These are phyloP conservation scores for Aphanomyces stellatus DNA, from an alignment of 352 stramenopile genomes.

Conservation along the genomic window DNA sequence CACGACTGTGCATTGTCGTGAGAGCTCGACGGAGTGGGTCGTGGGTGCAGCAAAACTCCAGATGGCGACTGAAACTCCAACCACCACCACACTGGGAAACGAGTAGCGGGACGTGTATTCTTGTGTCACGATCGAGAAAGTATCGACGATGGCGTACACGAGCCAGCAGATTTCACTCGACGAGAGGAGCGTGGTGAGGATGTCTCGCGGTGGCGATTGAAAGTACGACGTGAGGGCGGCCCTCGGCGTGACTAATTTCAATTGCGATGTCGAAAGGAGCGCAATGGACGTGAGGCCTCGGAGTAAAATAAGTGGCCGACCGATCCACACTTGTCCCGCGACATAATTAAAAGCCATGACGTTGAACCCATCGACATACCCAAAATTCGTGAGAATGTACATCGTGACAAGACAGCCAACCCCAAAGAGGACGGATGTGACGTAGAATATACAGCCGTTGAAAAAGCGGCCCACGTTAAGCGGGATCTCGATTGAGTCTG, in stretches of 20 bases:
- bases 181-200: background rate
- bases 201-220: background rate
- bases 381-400: background rate
- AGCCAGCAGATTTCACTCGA: slow-evolving; percentile 3
- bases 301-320: background rate
- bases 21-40: background rate
- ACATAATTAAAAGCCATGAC: background rate
- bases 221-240: background rate
- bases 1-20: background rate
- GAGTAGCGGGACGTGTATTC: background rate
- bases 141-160: slow-evolving; percentile 6
- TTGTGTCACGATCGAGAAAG: background rate
- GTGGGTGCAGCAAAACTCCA: background rate
- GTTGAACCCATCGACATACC: background rate
- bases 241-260: background rate
- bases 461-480: slow-evolving; percentile 4
- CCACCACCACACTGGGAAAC: background rate
- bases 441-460: background rate
- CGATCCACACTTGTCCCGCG: slow-evolving; percentile 3
- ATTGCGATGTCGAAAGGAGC: background rate
- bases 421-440: background rate
- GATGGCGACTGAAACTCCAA: background rate
- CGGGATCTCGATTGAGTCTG: slow-evolving; percentile 4
- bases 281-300: background rate
- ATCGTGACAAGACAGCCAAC: background rate